Evolutionary conservation across 2,329 filamentous ascomycete genomes (phyloP).

Genomic region (Pyricularia grisea): DNA sequence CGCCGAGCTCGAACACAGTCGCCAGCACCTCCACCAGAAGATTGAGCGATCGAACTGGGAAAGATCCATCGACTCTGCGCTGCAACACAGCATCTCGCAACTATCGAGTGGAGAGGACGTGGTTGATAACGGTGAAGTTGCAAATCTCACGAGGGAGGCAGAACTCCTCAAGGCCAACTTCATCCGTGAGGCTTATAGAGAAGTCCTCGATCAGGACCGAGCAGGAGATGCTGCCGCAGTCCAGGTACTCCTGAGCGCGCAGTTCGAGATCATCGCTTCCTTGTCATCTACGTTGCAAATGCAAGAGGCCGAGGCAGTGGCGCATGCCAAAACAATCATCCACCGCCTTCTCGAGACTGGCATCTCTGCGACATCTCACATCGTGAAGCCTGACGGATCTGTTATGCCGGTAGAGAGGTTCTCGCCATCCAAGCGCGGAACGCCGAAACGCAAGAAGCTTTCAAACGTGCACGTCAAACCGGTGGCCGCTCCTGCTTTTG

Average conservation of each 20-base stretch:
- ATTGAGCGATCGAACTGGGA: conserved; percentile 80
- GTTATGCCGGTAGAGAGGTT: conserved; percentile 54
- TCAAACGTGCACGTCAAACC: conserved; percentile 31
- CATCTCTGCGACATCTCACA: conserved; percentile 63
- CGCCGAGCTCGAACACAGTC: conserved; percentile 78
- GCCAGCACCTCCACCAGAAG: conserved; percentile 83
- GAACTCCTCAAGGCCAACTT: conserved; percentile 79
- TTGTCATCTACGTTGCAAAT: conserved; percentile 74
- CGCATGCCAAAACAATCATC: conserved; percentile 69
- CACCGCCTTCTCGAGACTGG: conserved; percentile 70
- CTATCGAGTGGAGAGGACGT: conserved; percentile 60
- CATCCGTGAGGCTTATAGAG: conserved; percentile 66
- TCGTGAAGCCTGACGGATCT: conserved; percentile 81
- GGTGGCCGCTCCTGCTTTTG: conserved; percentile 33
- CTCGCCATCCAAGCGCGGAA: conserved; percentile 62
- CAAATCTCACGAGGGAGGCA: conserved; percentile 68
- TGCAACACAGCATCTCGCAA: conserved; percentile 76
- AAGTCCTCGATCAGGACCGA: conserved; percentile 78
- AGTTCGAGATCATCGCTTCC: conserved; percentile 84
- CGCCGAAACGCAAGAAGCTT: conserved; percentile 63
- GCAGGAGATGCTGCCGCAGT: conserved; percentile 66
- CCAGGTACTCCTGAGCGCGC: conserved; percentile 76
- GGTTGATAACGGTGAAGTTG: conserved; percentile 57
- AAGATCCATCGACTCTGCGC: conserved; percentile 73
- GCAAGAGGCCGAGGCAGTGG: conserved; percentile 73